These are phyloP conservation scores for Cystoisospora suis DNA, from an alignment of 169 alveolate genomes.

Conservation along the genomic window DNA sequence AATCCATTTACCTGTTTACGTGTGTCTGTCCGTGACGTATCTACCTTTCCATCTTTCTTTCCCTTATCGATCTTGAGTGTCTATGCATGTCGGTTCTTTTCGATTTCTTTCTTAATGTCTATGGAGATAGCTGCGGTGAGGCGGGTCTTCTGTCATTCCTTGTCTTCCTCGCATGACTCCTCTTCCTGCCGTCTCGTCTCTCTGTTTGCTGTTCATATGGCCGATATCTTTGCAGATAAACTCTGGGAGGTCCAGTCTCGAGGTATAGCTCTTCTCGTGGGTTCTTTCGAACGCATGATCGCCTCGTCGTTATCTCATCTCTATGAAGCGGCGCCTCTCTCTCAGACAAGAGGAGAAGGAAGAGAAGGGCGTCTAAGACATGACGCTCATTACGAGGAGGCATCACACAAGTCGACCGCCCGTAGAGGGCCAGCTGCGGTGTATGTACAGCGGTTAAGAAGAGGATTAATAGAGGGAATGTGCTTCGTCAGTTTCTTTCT, in stretches of 20 bases:
- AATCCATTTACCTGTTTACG: background rate
- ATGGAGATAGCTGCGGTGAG: no score
- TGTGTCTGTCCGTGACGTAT: background rate
- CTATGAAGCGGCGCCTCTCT: background rate
- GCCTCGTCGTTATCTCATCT: background rate
- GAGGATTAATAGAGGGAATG: background rate
- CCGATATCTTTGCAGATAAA: background rate
- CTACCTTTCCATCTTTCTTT: background rate
- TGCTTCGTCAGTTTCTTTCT: background rate
- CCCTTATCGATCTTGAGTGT: background rate
- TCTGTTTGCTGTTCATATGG: no score
- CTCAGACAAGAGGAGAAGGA: no score
- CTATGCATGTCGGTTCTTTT: background rate
- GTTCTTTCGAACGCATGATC: background rate
- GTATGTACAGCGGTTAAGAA: background rate
- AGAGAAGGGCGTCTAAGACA: no score
- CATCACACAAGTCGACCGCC: background rate
- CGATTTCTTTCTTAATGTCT: no score
- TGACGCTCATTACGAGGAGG: background rate
- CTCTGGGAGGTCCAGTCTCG: background rate
- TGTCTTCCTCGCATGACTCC: no score
- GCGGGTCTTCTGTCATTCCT: no score
- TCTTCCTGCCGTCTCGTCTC: background rate
- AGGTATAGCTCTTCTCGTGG: background rate
- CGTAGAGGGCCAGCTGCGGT: background rate